Percentiles rank a stretch among this genome's conserved stretches.
Evolutionary conservation across 768 basidiomycete species (phyloP).

Genomic region (Amanita rimosa): DNA sequence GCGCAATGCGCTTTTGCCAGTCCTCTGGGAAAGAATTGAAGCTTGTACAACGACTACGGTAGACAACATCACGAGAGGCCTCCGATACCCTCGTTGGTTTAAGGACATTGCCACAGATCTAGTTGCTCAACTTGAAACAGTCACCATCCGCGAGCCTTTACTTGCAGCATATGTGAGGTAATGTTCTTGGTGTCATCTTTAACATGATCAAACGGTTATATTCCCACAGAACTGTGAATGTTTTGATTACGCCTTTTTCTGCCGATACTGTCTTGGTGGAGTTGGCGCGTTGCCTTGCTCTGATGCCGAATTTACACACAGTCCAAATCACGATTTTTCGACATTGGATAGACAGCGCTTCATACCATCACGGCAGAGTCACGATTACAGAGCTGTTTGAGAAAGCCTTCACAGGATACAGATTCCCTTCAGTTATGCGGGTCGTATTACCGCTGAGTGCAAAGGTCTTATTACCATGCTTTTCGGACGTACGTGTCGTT

Average conservation of each 20-base stretch:
- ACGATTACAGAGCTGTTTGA: background rate
- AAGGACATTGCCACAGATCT: conserved; percentile 10
- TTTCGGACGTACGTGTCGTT: background rate
- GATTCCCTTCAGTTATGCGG: background rate
- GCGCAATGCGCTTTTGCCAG: conserved; percentile 10
- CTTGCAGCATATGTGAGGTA: conserved; percentile 13
- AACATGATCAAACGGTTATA: background rate
- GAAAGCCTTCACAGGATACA: background rate
- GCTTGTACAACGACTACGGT: conserved; percentile 9
- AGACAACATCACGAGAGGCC: background rate
- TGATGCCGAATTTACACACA: conserved; percentile 16
- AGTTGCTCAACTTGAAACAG: conserved; percentile 13
- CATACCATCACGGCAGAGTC: too few species aligned
- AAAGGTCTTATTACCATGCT: background rate
- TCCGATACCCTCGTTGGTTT: background rate
- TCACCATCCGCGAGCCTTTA: conserved; percentile 13
- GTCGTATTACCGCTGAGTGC: background rate
- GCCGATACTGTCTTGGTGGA: conserved; percentile 11
- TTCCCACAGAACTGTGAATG: conserved; percentile 11
- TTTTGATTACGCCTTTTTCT: conserved; percentile 9
- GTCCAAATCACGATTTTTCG: conserved; percentile 5
- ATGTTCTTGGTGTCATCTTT: background rate
- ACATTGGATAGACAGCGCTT: background rate
- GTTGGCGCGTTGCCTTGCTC: conserved; percentile 12
- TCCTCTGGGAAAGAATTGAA: conserved; percentile 12